Base-by-base conservation (phyloP, 345 rosid genomes). In the Arabis alpina region DNA sequence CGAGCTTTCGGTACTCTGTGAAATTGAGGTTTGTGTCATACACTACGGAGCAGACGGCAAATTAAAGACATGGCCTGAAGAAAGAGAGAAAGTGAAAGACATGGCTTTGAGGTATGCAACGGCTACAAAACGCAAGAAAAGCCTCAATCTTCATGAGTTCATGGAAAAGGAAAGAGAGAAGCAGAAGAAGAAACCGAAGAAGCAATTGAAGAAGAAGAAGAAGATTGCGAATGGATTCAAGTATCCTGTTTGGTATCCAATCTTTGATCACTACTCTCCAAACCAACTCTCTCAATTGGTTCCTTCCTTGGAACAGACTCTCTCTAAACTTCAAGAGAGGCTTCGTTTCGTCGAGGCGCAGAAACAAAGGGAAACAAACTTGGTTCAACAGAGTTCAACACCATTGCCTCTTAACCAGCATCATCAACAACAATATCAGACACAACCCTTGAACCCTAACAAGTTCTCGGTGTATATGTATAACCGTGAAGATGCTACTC, bases 201-300 rank as follows among this genome's bases (percentile, higher is more conserved):
- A 19, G 0, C 23, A 32, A 0, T 32, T 5, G 7, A 32, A 32
- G 36, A 34, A 6, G 15, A 51, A 4, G 52, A 39, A 25, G 19
- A 58, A 14, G 32, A 19, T 19, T 27, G 15, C 42, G 7, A 54
- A 30, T 2, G 12, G 11, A 30, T 8, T 32, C 10, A 61, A 71
- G 61, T 71, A 71, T 50, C 74, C n/a, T 39, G 23, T 50, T 28
- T 70, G 74, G 61, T 51, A 70, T 61, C 75, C 62, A 34, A 48
- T n/a, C 16, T 45, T 71, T 71, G 69, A 71, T 61, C 47, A 52
- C 1, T 71, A 61, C 61, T 61, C 62, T n/a, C 54, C 40, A 3
- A 2, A 61, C 2, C 54, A 71, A 43, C 68, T 71, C 54, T 44
- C 43, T 53, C 54, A 32, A 24, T 25, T 71, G 54, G 12, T 53